A percentile compares a stretch with the other conserved stretches of the same genome.
phyloP scores from a whole-genome alignment of 805 yeast species.

The Pichia sporocuriosa region DNA sequence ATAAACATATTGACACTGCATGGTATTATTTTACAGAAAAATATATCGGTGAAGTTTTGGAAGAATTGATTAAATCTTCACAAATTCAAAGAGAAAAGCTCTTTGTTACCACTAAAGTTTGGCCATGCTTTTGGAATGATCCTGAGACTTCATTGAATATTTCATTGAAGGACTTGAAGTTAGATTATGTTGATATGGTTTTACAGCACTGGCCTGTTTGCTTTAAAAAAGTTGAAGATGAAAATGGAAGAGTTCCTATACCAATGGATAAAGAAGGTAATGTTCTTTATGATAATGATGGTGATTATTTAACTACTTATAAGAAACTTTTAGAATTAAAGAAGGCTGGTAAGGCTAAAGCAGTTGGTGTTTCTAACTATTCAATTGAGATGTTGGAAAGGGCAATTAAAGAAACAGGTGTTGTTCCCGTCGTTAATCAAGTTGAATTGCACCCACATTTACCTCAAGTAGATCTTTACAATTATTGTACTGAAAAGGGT shows the following conservation, averaged over 20 bases:
- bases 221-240: conserved; percentile 33
- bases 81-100: conserved; percentile 44
- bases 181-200: conserved; percentile 41
- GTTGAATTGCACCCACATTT: conserved; percentile 45
- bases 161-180: conserved; percentile 35
- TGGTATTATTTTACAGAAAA: conserved; percentile 43
- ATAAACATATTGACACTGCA: conserved; percentile 47
- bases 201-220: conserved; percentile 48
- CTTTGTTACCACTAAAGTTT: conserved; percentile 69
- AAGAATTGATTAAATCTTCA: conserved; percentile 41
- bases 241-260: conserved; percentile 29
- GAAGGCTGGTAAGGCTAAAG: conserved; percentile 40
- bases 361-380: conserved; percentile 57
- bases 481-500: conserved; percentile 31
- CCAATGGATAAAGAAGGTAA: conserved; percentile 35
- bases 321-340: conserved; percentile 65
- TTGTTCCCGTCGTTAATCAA: conserved; percentile 50
- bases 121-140: conserved; percentile 40
- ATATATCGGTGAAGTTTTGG: conserved; percentile 39
- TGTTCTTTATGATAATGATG: conserved; percentile 69
- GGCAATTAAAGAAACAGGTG: conserved; percentile 36
- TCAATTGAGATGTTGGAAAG: conserved; percentile 34
- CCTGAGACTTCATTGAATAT: conserved; percentile 36
- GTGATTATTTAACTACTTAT: conserved; percentile 70
- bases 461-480: conserved; percentile 35